A percentile compares a stretch with the other conserved stretches of the same genome.
Evolutionary conservation across 257 asterid genomes (phyloP).

Genomic region (Echium plantagineum): DNA sequence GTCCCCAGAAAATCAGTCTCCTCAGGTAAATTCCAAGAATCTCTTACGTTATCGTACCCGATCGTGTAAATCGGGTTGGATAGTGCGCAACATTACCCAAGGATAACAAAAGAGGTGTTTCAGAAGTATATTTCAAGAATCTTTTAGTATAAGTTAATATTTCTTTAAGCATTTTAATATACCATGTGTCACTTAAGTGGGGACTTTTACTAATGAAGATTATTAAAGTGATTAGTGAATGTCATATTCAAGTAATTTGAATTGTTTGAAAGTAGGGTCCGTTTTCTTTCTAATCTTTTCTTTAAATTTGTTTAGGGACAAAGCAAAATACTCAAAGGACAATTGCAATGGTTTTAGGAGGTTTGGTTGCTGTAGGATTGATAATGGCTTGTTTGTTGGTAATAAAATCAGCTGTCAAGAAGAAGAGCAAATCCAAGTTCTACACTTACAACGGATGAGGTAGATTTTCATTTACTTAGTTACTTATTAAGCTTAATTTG

Average conservation of each 20-base stretch:
- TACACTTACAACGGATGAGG: neutral
- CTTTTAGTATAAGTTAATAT: neutral
- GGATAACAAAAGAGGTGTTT: too few relatives aligned
- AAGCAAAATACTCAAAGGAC: conserved; percentile 50
- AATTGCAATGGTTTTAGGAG: conserved; percentile 69
- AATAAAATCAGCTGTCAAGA: conserved; percentile 54
- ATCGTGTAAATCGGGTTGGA: too few relatives aligned
- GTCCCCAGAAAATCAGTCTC: conserved; percentile 36
- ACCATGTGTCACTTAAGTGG: neutral
- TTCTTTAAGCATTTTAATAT: neutral
- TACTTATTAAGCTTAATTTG: too few relatives aligned
- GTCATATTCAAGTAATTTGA: neutral
- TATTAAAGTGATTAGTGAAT: conserved; percentile 1
- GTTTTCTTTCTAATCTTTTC: neutral
- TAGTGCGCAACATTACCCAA: too few relatives aligned
- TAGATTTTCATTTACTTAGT: neutral
- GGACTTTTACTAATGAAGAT: neutral
- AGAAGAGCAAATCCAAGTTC: conserved; percentile 36
- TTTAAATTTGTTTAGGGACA: conserved; percentile 30
- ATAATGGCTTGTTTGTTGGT: conserved; percentile 52
- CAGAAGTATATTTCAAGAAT: conserved; percentile 17
- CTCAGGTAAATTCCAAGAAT: conserved; percentile 32
- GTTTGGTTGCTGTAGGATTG: conserved; percentile 53
- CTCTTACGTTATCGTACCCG: too few relatives aligned
- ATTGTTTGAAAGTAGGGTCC: neutral